Conservation (phyloP, 768 basidiomycete genomes). For the Panellus pusillus region DNA sequence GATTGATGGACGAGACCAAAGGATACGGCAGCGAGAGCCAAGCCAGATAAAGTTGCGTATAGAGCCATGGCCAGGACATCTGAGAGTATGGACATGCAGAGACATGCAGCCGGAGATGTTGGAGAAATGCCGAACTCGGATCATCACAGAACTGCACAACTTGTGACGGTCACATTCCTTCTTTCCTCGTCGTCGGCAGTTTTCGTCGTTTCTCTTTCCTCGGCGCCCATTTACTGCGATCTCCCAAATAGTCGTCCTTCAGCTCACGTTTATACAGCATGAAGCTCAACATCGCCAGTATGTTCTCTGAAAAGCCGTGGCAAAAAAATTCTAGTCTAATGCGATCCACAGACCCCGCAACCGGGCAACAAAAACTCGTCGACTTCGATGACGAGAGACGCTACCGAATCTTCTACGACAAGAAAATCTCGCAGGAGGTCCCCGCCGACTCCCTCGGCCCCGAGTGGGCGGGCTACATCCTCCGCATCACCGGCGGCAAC, state of each 20-base stretch:
- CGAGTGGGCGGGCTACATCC: constrained; percentile 96
- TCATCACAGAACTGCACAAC: background rate
- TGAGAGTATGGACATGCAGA: no score
- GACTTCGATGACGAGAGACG: constrained; percentile 91
- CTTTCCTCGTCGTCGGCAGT: no score
- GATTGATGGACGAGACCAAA: background rate
- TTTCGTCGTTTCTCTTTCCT: no score
- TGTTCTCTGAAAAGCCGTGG: constrained; percentile 33
- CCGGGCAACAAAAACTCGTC: constrained; percentile 95
- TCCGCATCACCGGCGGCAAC: constrained; percentile 97
- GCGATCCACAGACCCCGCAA: constrained; percentile 77
- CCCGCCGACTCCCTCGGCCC: constrained; percentile 85
- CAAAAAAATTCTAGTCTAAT: constrained; percentile 11
- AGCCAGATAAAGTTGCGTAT: background rate
- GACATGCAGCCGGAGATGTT: no score
- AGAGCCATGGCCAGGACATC: background rate
- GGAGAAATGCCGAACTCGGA: background rate
- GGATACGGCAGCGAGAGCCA: background rate
- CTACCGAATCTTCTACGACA: constrained; percentile 93
- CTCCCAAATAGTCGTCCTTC: no score
- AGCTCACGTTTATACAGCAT: constrained; percentile 49
- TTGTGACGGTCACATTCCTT: background rate
- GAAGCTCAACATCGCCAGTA: constrained; percentile 98
- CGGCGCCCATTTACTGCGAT: no score
- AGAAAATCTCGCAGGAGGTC: constrained; percentile 95